A percentile compares a stretch with the other conserved stretches of the same genome.
Conservation (phyloP, 2,329 filamentous ascomycete species). For the Phialophora verrucosa region DNA sequence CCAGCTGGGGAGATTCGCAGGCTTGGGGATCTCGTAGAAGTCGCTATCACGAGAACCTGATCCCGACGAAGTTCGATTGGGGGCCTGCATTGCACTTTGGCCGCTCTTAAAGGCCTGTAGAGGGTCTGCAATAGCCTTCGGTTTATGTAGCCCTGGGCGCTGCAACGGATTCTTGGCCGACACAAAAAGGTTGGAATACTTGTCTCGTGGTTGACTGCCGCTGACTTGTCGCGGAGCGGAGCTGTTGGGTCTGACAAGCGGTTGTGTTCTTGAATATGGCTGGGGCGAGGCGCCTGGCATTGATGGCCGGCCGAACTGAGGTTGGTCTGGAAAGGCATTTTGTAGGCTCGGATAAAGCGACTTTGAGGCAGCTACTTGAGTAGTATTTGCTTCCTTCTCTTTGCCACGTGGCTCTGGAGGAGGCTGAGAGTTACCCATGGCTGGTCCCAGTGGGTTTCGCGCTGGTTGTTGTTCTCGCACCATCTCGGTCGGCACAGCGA, state of each 20-base stretch:
- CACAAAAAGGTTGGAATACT: conserved; percentile 38
- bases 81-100: conserved; percentile 34
- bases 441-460: conserved; percentile 45
- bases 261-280: conserved; percentile 53
- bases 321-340: conserved; percentile 38
- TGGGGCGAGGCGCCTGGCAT: conserved; percentile 55
- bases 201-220: conserved; percentile 32
- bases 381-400: conserved; percentile 29
- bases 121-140: conserved; percentile 29
- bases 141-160: conserved; percentile 36
- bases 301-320: conserved; percentile 65
- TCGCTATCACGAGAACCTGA: conserved; percentile 37
- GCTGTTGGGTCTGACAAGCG: conserved; percentile 49
- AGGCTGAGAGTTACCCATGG: conserved; percentile 46
- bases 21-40: conserved; percentile 55
- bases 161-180: conserved; percentile 32
- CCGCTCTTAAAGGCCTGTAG: conserved; percentile 37
- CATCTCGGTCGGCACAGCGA: conserved; percentile 47
- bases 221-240: conserved; percentile 29
- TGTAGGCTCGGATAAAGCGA: conserved; percentile 27
- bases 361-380: conserved; percentile 7
- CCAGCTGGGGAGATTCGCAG: conserved; percentile 54
- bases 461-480: conserved; percentile 59
- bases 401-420: conserved; percentile 39
- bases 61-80: conserved; percentile 36